Conservation (phyloP, 2,329 filamentous ascomycete genomes). For the Hymenoscyphus scutula region DNA sequence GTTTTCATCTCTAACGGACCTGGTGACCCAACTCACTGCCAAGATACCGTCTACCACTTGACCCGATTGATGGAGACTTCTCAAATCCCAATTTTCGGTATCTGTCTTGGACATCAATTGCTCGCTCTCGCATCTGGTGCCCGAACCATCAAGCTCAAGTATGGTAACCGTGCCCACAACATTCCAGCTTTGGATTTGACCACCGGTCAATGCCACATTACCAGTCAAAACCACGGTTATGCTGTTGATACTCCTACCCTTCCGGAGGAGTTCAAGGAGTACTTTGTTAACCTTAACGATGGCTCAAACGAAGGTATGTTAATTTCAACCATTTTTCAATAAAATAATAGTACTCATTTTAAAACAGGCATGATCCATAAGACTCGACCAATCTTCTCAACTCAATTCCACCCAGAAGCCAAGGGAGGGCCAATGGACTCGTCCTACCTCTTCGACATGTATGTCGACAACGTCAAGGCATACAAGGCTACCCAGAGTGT, state of each 20-base stretch:
- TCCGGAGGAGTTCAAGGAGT: constrained; percentile 87
- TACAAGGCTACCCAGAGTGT: constrained; percentile 82
- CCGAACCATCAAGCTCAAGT: constrained; percentile 95
- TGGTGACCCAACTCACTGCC: constrained; percentile 95
- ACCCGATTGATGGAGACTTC: constrained; percentile 87
- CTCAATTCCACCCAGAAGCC: constrained; percentile 98
- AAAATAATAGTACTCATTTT: not conserved
- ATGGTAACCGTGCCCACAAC: constrained; percentile 98
- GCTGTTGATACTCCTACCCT: constrained; percentile 85
- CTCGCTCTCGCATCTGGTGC: constrained; percentile 86
- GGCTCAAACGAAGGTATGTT: constrained; percentile 82
- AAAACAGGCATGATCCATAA: constrained; percentile 81
- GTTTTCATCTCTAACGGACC: constrained; percentile 99
- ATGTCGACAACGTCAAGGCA: constrained; percentile 81
- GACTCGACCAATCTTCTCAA: constrained; percentile 94
- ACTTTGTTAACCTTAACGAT: constrained; percentile 98
- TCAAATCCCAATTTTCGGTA: constrained; percentile 91
- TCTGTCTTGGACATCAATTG: constrained; percentile 96
- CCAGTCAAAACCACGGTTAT: constrained; percentile 97
- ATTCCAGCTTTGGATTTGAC: constrained; percentile 93
- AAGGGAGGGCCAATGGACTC: constrained; percentile 97
- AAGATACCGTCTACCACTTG: constrained; percentile 90
- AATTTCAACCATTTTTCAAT: not conserved
- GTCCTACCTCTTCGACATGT: constrained; percentile 94
- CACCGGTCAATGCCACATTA: constrained; percentile 97